Evolutionary conservation across 257 asterid species (phyloP).

Genomic region (Cordia subcordata): DNA sequence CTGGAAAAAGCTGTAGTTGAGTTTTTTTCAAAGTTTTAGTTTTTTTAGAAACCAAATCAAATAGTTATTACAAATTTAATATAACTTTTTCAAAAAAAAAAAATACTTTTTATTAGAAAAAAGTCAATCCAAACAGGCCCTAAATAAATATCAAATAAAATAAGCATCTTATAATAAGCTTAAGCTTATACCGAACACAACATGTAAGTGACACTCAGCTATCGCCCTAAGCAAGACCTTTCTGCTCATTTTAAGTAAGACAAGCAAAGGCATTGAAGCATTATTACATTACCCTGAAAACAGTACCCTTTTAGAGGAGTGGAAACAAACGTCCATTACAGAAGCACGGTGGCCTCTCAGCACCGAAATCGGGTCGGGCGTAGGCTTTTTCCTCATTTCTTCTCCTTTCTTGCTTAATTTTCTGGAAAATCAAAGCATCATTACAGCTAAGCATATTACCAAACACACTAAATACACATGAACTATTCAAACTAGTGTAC

Average conservation of each 20-base stretch:
- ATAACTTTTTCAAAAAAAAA: too few species aligned
- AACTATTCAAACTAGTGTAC: too few species aligned
- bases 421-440: neutral
- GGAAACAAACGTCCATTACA: conserved; percentile 75
- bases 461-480: conserved; percentile 29
- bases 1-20: too few species aligned
- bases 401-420: neutral
- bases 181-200: too few species aligned
- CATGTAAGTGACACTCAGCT: too few species aligned
- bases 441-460: conserved; percentile 28
- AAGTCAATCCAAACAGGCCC: too few species aligned
- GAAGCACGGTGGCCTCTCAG: conserved; percentile 97
- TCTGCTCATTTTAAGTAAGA: neutral
- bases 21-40: too few species aligned
- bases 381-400: conserved; percentile 67
- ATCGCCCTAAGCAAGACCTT: neutral
- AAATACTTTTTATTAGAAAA: too few species aligned
- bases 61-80: too few species aligned
- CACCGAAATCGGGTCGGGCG: conserved; percentile 89
- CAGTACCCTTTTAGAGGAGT: conserved; percentile 53
- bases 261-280: neutral
- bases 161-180: too few species aligned
- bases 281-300: conserved; percentile 61
- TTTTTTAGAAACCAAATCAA: too few species aligned
- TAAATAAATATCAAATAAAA: too few species aligned